These are phyloP conservation scores for Penicillium polonicum DNA, from an alignment of 2,329 filamentous ascomycete genomes.

Conservation along the genomic window DNA sequence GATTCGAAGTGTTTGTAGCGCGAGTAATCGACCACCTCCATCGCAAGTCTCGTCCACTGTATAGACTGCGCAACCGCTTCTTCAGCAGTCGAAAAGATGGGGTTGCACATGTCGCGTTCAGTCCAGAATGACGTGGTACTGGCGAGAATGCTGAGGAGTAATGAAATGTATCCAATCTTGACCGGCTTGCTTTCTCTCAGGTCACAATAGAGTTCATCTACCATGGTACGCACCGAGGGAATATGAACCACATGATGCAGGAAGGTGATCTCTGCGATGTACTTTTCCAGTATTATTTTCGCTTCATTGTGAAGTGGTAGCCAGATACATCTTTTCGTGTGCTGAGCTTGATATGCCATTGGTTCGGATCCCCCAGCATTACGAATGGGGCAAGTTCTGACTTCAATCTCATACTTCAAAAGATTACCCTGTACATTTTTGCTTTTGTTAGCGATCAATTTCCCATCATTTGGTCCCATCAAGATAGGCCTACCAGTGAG, in stretches of 20 bases:
- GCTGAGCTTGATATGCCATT: neutral
- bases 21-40: slow-evolving; percentile 37
- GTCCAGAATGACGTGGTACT: slow-evolving; percentile 36
- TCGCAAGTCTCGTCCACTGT: slow-evolving; percentile 31
- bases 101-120: slow-evolving; percentile 13
- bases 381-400: slow-evolving; percentile 15
- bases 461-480: neutral
- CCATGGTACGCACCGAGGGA: slow-evolving; percentile 27
- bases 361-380: neutral
- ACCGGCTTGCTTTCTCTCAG: slow-evolving; percentile 21
- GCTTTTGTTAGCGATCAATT: neutral
- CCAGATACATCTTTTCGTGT: slow-evolving; percentile 30
- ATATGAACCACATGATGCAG: slow-evolving; percentile 38
- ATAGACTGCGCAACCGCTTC: slow-evolving; percentile 31
- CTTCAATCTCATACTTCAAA: slow-evolving; percentile 11
- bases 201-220: slow-evolving; percentile 33
- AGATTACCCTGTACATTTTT: neutral
- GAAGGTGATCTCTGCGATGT: slow-evolving; percentile 32
- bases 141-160: slow-evolving; percentile 36
- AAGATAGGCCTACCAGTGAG: slow-evolving; percentile 9
- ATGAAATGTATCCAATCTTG: slow-evolving; percentile 28
- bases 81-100: slow-evolving; percentile 18
- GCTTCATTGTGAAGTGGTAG: slow-evolving; percentile 38
- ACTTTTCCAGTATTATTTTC: slow-evolving; percentile 34
- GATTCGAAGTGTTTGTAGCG: slow-evolving; percentile 23